These are phyloP conservation scores for Fusarium bulbicola DNA, from an alignment of 2,329 filamentous ascomycete species.

Conservation along the genomic window DNA sequence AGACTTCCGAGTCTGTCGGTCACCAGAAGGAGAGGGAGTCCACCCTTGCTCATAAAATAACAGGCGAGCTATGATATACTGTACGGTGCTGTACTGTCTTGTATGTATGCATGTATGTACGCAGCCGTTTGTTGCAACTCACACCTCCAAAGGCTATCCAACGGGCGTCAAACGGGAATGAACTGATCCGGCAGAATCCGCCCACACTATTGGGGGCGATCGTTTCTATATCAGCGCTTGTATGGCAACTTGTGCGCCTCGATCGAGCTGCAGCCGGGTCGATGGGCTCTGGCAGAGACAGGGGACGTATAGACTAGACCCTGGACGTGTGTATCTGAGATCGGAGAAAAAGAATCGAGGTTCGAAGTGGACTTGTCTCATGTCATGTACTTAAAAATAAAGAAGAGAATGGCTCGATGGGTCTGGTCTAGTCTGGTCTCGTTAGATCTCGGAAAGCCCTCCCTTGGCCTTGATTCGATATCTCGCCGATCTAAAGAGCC, in stretches of 20 bases:
- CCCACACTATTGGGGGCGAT: neutral
- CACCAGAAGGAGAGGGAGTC: neutral
- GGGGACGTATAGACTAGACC: neutral
- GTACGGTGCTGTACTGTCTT: neutral
- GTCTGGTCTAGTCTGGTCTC: neutral
- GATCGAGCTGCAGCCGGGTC: neutral
- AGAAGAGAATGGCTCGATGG: neutral
- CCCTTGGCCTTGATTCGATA: neutral
- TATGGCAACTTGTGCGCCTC: neutral
- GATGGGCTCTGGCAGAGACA: slow-evolving; percentile 1
- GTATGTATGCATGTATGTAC: neutral
- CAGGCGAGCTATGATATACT: neutral
- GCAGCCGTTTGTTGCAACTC: neutral
- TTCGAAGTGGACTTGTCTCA: slow-evolving; percentile 1
- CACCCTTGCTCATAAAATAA: neutral
- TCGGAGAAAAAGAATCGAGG: slow-evolving; percentile 27
- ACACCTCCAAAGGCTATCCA: neutral
- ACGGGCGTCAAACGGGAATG: neutral
- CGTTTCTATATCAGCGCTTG: neutral
- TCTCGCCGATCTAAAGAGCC: neutral
- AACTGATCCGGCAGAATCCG: slow-evolving; percentile 5
- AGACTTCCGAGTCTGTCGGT: neutral
- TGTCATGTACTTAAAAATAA: neutral
- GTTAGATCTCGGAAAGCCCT: neutral
- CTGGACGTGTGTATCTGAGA: neutral